Percentiles rank a stretch among this genome's conserved stretches.
Conservation (phyloP, 805 yeast species). For the Cyberlindnera euphorbiae region DNA sequence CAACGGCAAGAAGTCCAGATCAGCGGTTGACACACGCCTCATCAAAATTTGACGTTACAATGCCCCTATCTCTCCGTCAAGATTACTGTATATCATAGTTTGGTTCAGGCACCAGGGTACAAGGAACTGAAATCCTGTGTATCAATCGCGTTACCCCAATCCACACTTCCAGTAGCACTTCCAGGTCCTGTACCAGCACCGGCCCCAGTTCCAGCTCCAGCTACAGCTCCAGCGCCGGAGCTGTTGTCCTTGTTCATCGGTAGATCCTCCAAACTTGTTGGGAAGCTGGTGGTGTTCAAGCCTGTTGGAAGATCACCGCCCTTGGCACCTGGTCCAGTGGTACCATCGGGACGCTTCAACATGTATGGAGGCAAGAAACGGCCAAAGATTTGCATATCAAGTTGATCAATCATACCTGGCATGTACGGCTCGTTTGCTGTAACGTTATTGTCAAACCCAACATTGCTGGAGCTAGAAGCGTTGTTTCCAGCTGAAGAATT, state of each 20-base stretch:
- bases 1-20: too few species aligned
- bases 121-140: slow-evolving; percentile 3
- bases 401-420: slow-evolving; percentile 80
- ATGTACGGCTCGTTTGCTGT: slow-evolving; percentile 40
- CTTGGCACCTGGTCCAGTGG: slow-evolving; percentile 25
- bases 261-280: slow-evolving; percentile 20
- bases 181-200: too few species aligned
- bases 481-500: not conserved
- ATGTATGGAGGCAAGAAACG: slow-evolving; percentile 79
- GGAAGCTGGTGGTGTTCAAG: slow-evolving; percentile 21
- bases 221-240: too few species aligned
- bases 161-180: not conserved
- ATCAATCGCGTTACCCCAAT: slow-evolving; percentile 2
- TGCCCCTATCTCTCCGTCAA: too few species aligned
- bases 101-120: slow-evolving; percentile 2
- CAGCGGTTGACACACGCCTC: too few species aligned
- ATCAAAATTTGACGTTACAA: too few species aligned
- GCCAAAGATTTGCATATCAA: slow-evolving; percentile 84
- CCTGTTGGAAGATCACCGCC: slow-evolving; percentile 28
- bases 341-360: slow-evolving; percentile 37
- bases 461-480: not conserved
- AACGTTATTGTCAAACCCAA: too few species aligned
- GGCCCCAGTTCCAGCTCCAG: too few species aligned
- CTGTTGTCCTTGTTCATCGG: slow-evolving; percentile 9
- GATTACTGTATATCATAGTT: too few species aligned